Evolutionary conservation across 2,329 filamentous ascomycete species (phyloP).

Genomic region (Balansia obtecta): DNA sequence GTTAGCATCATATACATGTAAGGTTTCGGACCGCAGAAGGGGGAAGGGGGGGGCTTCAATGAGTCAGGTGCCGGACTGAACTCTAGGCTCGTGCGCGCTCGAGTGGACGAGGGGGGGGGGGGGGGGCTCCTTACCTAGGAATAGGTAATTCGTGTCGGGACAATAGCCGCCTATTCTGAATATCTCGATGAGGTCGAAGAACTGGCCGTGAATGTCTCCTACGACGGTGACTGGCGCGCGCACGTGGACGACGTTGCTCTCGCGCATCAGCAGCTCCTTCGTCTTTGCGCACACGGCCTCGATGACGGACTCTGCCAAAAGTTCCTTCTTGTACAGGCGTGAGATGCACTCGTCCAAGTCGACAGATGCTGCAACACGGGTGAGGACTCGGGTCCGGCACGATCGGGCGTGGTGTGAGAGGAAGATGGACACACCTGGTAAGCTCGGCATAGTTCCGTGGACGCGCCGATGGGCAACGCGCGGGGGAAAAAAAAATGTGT

Average conservation of each 20-base stretch:
- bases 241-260: slow-evolving; percentile 99
- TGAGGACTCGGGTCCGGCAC: neutral
- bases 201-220: slow-evolving; percentile 96
- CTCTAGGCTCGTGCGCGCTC: neutral
- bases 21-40: neutral
- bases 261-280: slow-evolving; percentile 97
- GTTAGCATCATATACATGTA: neutral
- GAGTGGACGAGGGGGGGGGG: neutral
- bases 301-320: slow-evolving; percentile 93
- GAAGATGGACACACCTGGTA: slow-evolving; percentile 34
- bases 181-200: slow-evolving; percentile 98
- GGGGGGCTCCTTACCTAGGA: slow-evolving; percentile 63
- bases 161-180: slow-evolving; percentile 97
- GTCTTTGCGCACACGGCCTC: slow-evolving; percentile 99
- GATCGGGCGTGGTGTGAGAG: neutral
- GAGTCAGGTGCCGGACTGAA: neutral
- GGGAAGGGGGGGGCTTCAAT: neutral
- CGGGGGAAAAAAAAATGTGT: neutral
- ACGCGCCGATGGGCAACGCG: neutral
- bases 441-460: slow-evolving; percentile 37
- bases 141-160: slow-evolving; percentile 96
- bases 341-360: slow-evolving; percentile 98
- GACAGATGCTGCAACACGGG: slow-evolving; percentile 58
- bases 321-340: slow-evolving; percentile 90
- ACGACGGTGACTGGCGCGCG: slow-evolving; percentile 92